A percentile compares a stretch with the other conserved stretches of the same genome.
Conservation (phyloP, 208 protist genomes). For the Trypanosoma boissoni region DNA sequence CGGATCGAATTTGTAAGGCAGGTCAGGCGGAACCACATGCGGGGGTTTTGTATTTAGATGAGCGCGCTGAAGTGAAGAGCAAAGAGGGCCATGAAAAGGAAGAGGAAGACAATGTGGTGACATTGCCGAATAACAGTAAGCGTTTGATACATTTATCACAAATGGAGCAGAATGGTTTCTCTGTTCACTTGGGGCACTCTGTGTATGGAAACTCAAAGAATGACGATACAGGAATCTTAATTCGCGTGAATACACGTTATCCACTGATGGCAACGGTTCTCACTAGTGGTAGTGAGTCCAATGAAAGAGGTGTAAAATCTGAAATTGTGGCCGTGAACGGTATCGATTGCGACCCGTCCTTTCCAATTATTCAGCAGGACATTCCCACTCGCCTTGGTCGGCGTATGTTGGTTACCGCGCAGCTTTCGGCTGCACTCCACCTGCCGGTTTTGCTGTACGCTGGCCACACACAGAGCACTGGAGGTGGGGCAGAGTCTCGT, state of each 20-base stretch:
- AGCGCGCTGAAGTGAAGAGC: no score
- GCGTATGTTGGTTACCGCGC: not conserved
- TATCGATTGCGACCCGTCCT: slow-evolving; percentile 15
- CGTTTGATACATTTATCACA: slow-evolving; percentile 4
- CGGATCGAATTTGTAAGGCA: no score
- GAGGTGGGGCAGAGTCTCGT: not conserved
- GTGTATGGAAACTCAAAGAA: not conserved
- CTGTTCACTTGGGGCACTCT: not conserved
- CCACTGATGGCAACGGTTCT: slow-evolving; percentile 8
- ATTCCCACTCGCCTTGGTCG: not conserved
- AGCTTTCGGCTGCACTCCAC: slow-evolving; percentile 5
- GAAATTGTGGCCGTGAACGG: slow-evolving; percentile 11
- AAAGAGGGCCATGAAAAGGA: no score
- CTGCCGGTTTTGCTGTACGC: slow-evolving; percentile 10
- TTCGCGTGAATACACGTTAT: slow-evolving; percentile 6
- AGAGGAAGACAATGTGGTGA: no score
- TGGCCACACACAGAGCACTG: not conserved
- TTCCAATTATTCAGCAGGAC: slow-evolving; percentile 5
- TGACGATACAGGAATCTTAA: not conserved
- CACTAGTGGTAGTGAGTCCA: not conserved
- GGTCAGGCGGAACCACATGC: no score
- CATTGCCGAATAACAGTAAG: slow-evolving; percentile 2
- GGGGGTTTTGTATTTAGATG: no score
- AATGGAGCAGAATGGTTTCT: slow-evolving; percentile 25
- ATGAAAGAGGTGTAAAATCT: not conserved